Evolutionary conservation across 1,284 basidiomycete genomes (phyloP), one percentile per base, ranked within the genome.

Genomic region (Cutaneotrichosporon sp.): DNA sequence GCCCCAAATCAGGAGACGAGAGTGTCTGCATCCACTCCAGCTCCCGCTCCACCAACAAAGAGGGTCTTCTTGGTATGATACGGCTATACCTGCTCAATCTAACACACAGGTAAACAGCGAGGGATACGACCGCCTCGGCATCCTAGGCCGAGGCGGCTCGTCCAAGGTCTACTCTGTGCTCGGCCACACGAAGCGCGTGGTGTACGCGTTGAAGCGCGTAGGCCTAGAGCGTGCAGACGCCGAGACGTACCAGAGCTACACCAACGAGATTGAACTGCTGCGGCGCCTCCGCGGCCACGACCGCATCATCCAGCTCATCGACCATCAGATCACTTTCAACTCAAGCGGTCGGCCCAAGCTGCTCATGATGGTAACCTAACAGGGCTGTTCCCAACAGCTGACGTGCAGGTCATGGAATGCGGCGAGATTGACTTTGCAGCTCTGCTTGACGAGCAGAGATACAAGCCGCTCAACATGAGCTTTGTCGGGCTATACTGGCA

Each of bases 401-500:
- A 73, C 63, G 13, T 47, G 13, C 69, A 83, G 83, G 77, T 96
- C 4, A 93, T 97, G 92, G 94, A 97, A 76, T 92, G 90, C 66
- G 94, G 94, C 8, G 94, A 97, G 81, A 88, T 92, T 56, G 87
- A 97, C 80, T 83, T 97, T 63, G 90, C 92, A 31, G 86, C 86
- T 68, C 79, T 97, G 59, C 79, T 97, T 64, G 86, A 87, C 70
- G 91, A 94, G 69, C 89, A 91, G 76, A 85, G 88, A 75, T 89
- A 87, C 69, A 87, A 92, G 73, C 85, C 89, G 1, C 75, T 96
- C 73, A 91, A 94, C 76, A 89, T 94, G 85, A 89, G 93, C 65
- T 96, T 93, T 86, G 86, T 97, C 47, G 88, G 91, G 13, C 90
- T 94, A 75, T 95, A 93, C 75, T 97, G 92, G 92, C 90, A 96